Base-by-base conservation (phyloP, 1,284 basidiomycete species). In the Malassezia furfur region DNA sequence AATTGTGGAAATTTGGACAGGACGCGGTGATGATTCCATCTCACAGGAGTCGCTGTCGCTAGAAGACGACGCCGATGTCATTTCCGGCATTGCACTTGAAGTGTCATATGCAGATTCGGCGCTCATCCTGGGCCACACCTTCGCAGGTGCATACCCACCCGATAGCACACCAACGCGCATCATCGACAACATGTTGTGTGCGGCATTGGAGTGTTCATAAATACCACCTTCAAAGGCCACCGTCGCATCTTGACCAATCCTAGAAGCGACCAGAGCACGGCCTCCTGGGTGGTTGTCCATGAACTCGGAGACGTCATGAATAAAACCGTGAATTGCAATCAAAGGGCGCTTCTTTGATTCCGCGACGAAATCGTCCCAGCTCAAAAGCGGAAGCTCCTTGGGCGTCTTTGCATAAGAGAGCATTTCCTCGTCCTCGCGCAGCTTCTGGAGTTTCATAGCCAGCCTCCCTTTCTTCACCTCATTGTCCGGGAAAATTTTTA, bases 401-500 rank as follows among this genome's bases (percentile, higher is more conserved):
- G 63, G 61, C 8, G 61, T 59, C 59, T 68, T 72, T 56, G 70
- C 64, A 61, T 61, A 72, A 52, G 61, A 44, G 50, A 74, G 64
- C 46, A 62, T 48, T 39, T 60, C 40, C 34, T 63, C 50, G 22
- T 57, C 43, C 31, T 66, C 58, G 63, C 70, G 64, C 11, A 65
- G 57, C 48, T 64, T 59, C 49, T 65, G 63, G 21, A 74, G 63
- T 60, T 69, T 60, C 71, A 74, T 74, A 41, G 66, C 65, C 21
- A 72, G 62, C 39, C 64, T 65, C 14, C 71, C 71, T 61, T 74
- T 74, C 57, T 62, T 59, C 43, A 74, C 67, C 50, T 74, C 71
- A 59, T 74, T 74, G 55, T 74, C 71, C 36, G 71, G 71, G 71
- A 74, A 74, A 15, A 58, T 57, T 63, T 74, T 72, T 53, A 74